A percentile compares a stretch with the other conserved stretches of the same genome.
phyloP scores from a whole-genome alignment of 179 eudicot genomes.

The Beta corolliflora region DNA sequence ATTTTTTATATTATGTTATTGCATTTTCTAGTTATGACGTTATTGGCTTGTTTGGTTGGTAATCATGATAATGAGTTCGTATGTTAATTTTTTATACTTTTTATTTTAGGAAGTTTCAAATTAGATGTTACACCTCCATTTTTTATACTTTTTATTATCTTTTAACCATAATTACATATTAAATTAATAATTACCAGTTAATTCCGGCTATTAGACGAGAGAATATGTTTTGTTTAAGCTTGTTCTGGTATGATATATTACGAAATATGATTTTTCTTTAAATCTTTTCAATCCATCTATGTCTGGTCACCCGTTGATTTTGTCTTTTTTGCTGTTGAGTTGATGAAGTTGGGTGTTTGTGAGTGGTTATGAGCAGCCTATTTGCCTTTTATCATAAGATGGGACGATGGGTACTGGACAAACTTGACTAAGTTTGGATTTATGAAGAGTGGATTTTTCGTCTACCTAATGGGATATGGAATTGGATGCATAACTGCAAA shows the following conservation, averaged over 20 bases:
- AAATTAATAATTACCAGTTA: too few relatives aligned
- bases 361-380: conserved; percentile 11
- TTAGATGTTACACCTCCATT: too few relatives aligned
- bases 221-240: too few relatives aligned
- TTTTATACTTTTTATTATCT: too few relatives aligned
- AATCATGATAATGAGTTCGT: too few relatives aligned
- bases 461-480: conserved; percentile 21
- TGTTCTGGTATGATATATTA: too few relatives aligned
- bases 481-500: neutral
- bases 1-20: neutral
- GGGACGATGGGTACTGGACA: conserved; percentile 4
- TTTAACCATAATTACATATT: too few relatives aligned
- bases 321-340: neutral
- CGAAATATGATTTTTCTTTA: too few relatives aligned
- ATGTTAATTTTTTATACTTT: too few relatives aligned
- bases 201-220: too few relatives aligned
- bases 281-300: neutral
- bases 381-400: neutral
- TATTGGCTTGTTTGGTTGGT: neutral
- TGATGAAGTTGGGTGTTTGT: neutral
- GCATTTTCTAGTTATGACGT: neutral
- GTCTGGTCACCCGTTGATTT: neutral
- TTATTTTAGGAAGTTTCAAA: too few relatives aligned
- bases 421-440: conserved; percentile 24
- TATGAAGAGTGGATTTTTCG: neutral